Conservation (phyloP, 345 rosid species). For the Linum tenue region DNA sequence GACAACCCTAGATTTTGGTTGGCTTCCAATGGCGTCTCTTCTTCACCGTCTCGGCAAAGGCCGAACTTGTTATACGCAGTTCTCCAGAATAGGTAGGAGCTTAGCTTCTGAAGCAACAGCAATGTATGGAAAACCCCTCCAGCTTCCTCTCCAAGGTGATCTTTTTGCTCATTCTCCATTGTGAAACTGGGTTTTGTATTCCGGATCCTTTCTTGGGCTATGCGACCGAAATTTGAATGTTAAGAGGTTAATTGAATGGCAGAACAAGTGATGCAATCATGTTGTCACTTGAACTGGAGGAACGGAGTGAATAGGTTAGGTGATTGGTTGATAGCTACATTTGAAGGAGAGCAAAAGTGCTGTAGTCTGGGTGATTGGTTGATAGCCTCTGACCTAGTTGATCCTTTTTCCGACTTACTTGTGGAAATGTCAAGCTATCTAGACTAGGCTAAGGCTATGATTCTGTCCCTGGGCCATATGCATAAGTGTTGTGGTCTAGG, state of each 20-base stretch:
- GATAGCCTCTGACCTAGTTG: too few species aligned
- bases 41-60: conserved; percentile 20
- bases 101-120: conserved; percentile 24
- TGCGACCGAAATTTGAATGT: background rate
- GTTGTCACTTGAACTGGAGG: background rate
- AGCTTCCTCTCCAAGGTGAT: conserved; percentile 37
- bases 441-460: too few species aligned
- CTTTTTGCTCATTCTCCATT: conserved; percentile 5
- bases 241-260: background rate
- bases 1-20: background rate
- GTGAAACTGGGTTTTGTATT: background rate
- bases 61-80: conserved; percentile 11
- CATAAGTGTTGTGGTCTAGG: too few species aligned
- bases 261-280: background rate
- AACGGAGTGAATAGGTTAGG: background rate
- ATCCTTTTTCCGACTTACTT: background rate
- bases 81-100: conserved; percentile 13
- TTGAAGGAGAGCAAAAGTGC: too few species aligned
- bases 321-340: too few species aligned
- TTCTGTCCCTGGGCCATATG: too few species aligned
- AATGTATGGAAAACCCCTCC: conserved; percentile 13
- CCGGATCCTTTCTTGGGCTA: background rate
- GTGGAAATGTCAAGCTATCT: background rate
- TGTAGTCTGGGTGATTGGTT: too few species aligned
- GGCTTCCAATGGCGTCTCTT: conserved; percentile 15